Evolutionary conservation across 495 filamentous ascomycete genomes (phyloP).

Genomic region (Hypoxylon perforatum): DNA sequence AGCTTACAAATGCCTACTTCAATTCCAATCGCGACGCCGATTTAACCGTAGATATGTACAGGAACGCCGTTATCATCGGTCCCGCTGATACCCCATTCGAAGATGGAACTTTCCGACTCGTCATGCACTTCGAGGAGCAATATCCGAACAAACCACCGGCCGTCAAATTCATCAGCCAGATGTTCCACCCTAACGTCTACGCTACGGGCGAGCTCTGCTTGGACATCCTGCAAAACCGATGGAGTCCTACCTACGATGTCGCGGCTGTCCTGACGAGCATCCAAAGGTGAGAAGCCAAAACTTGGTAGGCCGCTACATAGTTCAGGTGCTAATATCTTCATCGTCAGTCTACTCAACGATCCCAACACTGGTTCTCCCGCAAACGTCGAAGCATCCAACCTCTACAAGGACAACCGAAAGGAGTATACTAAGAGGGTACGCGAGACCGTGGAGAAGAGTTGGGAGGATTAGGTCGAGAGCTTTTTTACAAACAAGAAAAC

Average conservation of each 20-base stretch:
- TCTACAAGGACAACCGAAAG: conserved; percentile 97
- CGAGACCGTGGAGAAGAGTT: conserved; percentile 99
- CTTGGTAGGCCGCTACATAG: conserved; percentile 2
- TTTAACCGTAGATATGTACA: conserved; percentile 51
- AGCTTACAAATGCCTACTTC: conserved; percentile 31
- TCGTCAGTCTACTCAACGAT: conserved; percentile 88
- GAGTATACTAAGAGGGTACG: conserved; percentile 95
- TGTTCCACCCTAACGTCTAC: conserved; percentile 99
- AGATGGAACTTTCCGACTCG: conserved; percentile 95
- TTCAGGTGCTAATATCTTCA: conserved; percentile 25
- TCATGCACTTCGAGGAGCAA: conserved; percentile 99
- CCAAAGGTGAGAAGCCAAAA: conserved; percentile 74
- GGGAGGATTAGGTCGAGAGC: conserved; percentile 75
- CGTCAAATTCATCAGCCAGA: conserved; percentile 97
- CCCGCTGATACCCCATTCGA: conserved; percentile 98
- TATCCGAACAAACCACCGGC: conserved; percentile 98
- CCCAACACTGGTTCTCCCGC: conserved; percentile 97
- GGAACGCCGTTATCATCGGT: conserved; percentile 99
- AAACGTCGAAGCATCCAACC: conserved; percentile 97
- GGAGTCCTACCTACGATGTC: conserved; percentile 99
- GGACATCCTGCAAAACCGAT: conserved; percentile 97
- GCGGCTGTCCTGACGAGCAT: conserved; percentile 97
- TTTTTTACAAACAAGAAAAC: not conserved
- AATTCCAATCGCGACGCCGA: not conserved
- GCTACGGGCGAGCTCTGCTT: conserved; percentile 95